Conservation (phyloP, 73 alveolate genomes). For the Symbiodinium natans region DNA sequence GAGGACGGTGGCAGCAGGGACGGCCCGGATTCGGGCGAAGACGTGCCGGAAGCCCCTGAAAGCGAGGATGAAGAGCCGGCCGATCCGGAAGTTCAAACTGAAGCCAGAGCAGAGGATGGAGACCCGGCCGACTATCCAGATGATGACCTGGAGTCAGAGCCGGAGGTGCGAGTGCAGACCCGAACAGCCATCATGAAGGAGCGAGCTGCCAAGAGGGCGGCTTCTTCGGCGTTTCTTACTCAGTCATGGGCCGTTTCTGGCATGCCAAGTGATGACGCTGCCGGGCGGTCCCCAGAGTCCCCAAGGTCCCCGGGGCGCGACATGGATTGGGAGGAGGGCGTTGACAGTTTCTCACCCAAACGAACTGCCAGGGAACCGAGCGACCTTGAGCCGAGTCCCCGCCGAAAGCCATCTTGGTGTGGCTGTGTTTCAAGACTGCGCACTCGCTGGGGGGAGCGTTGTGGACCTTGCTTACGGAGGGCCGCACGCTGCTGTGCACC, state of each 20-base stretch:
- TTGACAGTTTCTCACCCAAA: not conserved
- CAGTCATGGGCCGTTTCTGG: not conserved
- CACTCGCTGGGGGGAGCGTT: not conserved
- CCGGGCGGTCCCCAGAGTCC: not conserved
- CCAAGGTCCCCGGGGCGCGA: not conserved
- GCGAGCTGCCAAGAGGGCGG: not conserved
- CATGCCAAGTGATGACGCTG: not conserved
- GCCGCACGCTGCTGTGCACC: not conserved
- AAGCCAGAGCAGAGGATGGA: not conserved
- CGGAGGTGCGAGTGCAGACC: not conserved
- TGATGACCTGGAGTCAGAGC: not conserved
- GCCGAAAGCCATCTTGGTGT: not conserved
- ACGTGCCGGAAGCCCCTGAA: not conserved
- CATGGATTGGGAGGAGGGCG: not conserved
- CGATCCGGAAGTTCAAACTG: not conserved
- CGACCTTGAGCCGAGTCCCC: not conserved
- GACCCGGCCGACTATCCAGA: not conserved
- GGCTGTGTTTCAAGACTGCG: not conserved
- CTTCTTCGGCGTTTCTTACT: not conserved
- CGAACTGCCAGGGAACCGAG: not conserved
- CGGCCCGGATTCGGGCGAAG: not conserved
- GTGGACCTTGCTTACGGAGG: not conserved
- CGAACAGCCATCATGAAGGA: constrained; percentile 10
- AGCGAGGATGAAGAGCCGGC: not conserved
- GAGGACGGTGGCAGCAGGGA: not conserved